Base-by-base conservation (phyloP, 1,284 basidiomycete species). In the Ganoderma meredithae region DNA sequence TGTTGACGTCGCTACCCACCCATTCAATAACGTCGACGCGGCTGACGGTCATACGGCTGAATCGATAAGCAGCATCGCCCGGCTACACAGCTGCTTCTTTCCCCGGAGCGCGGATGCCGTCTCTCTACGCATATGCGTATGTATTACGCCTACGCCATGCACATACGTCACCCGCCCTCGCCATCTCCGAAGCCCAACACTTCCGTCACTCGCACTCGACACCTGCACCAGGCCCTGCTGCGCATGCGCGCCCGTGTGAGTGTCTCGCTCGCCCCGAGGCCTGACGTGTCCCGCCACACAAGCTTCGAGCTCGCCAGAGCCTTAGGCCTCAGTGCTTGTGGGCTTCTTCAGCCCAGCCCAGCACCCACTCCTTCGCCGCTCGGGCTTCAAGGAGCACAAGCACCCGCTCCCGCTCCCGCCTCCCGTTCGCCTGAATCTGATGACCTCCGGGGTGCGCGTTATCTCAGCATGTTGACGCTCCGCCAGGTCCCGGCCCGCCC, bases 101-200 rank as follows among this genome's bases (percentile, higher is more conserved):
- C 25, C 13, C 53, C 53, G 53, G 53, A 55, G 31, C 53, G 53
- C 53, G 27, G 31, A 15, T 55, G 10, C 53, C 53, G 53, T 55
- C 27, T 31, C 27, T n/a, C n/a, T n/a, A n/a, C n/a, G n/a, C n/a
- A n/a, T n/a, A n/a, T n/a, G n/a, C n/a, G n/a, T n/a, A n/a, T n/a
- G n/a, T n/a, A n/a, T n/a, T n/a, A n/a, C 53, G 53, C 53, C 10
- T 33, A 33, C 15, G 27, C 53, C 6, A 15, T 36, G 31, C 15
- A 15, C 31, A 27, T 27, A 33, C 31, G 53, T 55, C 53, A 31
- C 17, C n/a, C 31, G 31, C 31, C 31, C 17, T 55, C 53, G 19
- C 6, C 47, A 49, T 49, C 47, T 49, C 44, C 19, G 9, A 6
- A 36, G 27, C 27, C 27, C 27, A 31, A 31, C 27, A 31, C 27